Evolutionary conservation across 805 yeast species (phyloP).

Genomic region (Lachancea dasiensis): DNA sequence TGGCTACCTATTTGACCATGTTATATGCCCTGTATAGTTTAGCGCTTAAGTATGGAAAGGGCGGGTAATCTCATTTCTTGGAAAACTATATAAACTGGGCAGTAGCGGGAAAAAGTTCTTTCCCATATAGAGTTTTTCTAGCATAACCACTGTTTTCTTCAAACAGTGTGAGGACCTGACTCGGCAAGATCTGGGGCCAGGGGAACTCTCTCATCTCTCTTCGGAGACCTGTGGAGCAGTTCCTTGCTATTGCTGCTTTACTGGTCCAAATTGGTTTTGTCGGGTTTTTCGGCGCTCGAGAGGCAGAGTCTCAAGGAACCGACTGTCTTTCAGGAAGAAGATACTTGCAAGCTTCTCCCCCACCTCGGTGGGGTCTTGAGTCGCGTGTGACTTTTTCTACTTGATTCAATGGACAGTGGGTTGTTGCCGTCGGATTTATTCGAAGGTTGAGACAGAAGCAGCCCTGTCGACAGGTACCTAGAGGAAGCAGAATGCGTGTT

Average conservation of each 20-base stretch:
- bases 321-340: conserved; percentile 2
- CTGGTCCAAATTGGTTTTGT: conserved; percentile 18
- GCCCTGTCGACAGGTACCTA: conserved; percentile 97
- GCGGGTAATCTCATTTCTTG: no score
- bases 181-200: conserved; percentile 19
- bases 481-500: conserved; percentile 48
- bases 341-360: conserved; percentile 28
- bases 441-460: conserved; percentile 58
- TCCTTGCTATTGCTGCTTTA: conserved; percentile 32
- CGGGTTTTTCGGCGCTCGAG: conserved; percentile 70
- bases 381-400: conserved; percentile 17
- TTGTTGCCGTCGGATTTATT: conserved; percentile 43
- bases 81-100: conserved; percentile 2
- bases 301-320: conserved; percentile 43
- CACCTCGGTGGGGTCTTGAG: conserved; percentile 32
- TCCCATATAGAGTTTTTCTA: not conserved
- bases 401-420: conserved; percentile 25
- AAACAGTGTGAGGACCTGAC: conserved; percentile 26
- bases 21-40: not conserved
- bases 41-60: not conserved
- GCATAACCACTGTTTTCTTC: no score
- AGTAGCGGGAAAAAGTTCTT: no score
- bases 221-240: conserved; percentile 13
- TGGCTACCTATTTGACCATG: not conserved
- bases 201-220: conserved; percentile 22